Evolutionary conservation across 164 flowering plant genomes (phyloP).

Genomic region (Pachysandra terminalis): DNA sequence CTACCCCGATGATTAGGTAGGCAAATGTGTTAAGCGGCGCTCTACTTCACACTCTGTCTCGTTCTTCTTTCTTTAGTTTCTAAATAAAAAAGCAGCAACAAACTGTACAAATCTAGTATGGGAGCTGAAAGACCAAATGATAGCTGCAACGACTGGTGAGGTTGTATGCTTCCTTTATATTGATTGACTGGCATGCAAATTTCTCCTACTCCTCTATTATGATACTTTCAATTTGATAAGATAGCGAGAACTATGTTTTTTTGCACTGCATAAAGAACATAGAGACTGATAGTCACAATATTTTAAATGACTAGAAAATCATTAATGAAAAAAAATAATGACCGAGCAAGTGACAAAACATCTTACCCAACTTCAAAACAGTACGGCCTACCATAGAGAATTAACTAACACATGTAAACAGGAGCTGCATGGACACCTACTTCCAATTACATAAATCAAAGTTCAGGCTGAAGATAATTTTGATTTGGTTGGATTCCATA

Average conservation of each 20-base stretch:
- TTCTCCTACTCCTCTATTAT: background rate
- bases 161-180: background rate
- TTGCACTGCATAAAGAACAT: background rate
- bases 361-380: background rate
- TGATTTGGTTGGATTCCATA: background rate
- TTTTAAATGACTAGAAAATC: background rate
- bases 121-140: background rate
- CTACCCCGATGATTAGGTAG: conserved; percentile 5
- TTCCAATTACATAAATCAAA: background rate
- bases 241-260: background rate
- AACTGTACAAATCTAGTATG: background rate
- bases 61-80: conserved; percentile 2
- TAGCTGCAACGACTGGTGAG: background rate
- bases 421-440: background rate
- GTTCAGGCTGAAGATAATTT: background rate
- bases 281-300: background rate
- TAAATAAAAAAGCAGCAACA: conserved; percentile 1
- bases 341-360: too few species aligned
- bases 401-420: background rate
- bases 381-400: background rate
- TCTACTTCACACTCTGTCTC: conserved; percentile 4
- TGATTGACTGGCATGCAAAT: background rate
- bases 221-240: background rate
- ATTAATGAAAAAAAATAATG: background rate
- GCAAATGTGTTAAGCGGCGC: conserved; percentile 5